phyloP scores from a whole-genome alignment of 2,329 filamentous ascomycete species.

The Dactylellina leptospora region DNA sequence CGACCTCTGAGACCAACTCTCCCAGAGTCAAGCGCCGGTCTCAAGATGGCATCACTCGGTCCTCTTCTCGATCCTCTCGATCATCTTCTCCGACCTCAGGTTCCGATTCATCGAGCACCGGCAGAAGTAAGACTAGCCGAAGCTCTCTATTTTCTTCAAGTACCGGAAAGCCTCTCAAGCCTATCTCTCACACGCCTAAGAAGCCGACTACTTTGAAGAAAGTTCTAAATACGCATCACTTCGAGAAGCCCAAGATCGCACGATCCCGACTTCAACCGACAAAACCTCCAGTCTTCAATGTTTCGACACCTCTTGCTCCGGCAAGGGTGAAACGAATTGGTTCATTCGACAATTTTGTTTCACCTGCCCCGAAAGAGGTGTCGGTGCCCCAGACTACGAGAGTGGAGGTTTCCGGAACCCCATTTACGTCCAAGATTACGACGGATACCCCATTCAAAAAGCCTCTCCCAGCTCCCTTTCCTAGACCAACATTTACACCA shows the following conservation, averaged over 20 bases:
- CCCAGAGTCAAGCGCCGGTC: slow-evolving; percentile 87
- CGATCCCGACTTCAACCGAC: slow-evolving; percentile 54
- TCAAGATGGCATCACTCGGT: slow-evolving; percentile 78
- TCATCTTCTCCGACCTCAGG: slow-evolving; percentile 64
- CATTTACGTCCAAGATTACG: slow-evolving; percentile 30
- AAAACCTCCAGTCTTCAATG: slow-evolving; percentile 54
- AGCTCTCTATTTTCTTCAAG: slow-evolving; percentile 62
- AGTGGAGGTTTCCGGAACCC: slow-evolving; percentile 20
- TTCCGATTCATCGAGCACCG: slow-evolving; percentile 62
- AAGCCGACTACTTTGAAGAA: slow-evolving; percentile 47
- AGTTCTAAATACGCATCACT: slow-evolving; percentile 43
- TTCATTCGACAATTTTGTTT: slow-evolving; percentile 56
- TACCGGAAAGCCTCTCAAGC: slow-evolving; percentile 57
- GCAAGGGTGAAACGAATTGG: slow-evolving; percentile 55
- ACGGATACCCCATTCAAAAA: slow-evolving; percentile 55
- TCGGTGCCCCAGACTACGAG: slow-evolving; percentile 37
- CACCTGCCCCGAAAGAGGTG: slow-evolving; percentile 47
- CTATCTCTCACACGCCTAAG: slow-evolving; percentile 61
- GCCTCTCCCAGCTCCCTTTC: slow-evolving; percentile 58
- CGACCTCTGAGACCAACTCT: slow-evolving; percentile 87
- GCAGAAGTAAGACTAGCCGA: slow-evolving; percentile 64
- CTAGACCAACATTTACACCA: slow-evolving; percentile 65
- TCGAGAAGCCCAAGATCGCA: slow-evolving; percentile 56
- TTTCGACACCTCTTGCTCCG: slow-evolving; percentile 53
- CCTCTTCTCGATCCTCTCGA: slow-evolving; percentile 64